A percentile compares a stretch with the other conserved stretches of the same genome.
phyloP scores from a whole-genome alignment of 129 eudicot species.

The Flaveria bidentis region DNA sequence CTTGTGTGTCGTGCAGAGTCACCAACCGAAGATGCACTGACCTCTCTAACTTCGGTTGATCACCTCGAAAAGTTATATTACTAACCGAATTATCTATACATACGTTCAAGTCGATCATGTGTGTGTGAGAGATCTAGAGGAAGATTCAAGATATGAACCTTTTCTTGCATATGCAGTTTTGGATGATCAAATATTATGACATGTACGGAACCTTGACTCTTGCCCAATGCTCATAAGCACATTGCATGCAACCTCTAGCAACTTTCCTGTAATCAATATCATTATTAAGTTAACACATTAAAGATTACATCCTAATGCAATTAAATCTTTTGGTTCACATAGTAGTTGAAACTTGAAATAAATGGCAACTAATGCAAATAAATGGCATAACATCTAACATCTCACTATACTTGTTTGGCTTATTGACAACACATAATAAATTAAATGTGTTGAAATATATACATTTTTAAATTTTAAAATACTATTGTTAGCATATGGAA shows the following conservation, averaged over 20 bases:
- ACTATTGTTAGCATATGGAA: not conserved
- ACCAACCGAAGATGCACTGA: too few relatives aligned
- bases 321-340: too few relatives aligned
- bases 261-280: constrained; percentile 33
- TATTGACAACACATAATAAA: too few relatives aligned
- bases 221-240: constrained; percentile 34
- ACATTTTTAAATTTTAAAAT: too few relatives aligned
- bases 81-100: not conserved
- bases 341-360: too few relatives aligned
- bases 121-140: not conserved
- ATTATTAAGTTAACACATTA: not conserved
- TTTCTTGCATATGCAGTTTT: constrained; percentile 15
- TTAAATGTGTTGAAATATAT: too few relatives aligned
- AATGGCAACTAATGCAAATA: too few relatives aligned
- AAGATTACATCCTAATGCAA: too few relatives aligned
- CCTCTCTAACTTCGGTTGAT: not conserved
- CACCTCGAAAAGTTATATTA: not conserved
- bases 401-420: too few relatives aligned
- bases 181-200: constrained; percentile 25
- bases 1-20: too few relatives aligned
- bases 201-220: constrained; percentile 31
- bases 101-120: not conserved
- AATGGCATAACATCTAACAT: too few relatives aligned
- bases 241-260: constrained; percentile 40
- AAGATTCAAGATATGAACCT: not conserved